Evolutionary conservation across 345 rosid species (phyloP), one percentile per base, ranked within the genome.

Genomic region (Hypericum perforatum): DNA sequence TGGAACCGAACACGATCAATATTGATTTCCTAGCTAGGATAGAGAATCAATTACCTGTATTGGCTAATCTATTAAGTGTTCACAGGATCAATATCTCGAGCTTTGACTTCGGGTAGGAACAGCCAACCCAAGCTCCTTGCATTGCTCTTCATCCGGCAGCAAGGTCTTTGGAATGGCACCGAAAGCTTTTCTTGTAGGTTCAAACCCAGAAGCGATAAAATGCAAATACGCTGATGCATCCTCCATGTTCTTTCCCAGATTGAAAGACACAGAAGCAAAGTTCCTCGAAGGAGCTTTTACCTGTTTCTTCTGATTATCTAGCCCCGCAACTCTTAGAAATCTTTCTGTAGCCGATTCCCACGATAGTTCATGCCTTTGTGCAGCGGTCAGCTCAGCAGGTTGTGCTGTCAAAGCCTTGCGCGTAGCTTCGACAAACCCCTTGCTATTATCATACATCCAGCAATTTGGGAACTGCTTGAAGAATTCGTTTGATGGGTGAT

Each of bases 341-440:
- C 95, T 72, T 40, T 83, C 74, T 1, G 94, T 85, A 39, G 98
- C 96, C 3, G 95, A 82, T 63, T 92, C 95, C 96, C 96, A 87
- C 5, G 96, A 85, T 41, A 91, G 72, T 42, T 78, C 78, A 63
- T 78, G 71, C 47, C 86, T 80, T 64, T 85, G 81, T 14, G 78
- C 72, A 54, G 81, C 91, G 5, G 78, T 81, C 67, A 73, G 62
- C 41, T 70, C 80, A 5, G 67, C 65, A 11, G 98, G 95, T 65
- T 83, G 82, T 62, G 83, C 96, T 29, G 54, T 39, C 16, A 88
- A 78, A 39, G 96, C 95, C 65, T 71, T 81, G 15, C 52, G 42
- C 16, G 71, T 73, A 22, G 78, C 80, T 63, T 70, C 75, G 6
- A 72, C 84, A 43, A 85, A 83, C 47, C 79, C 94, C 0, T 67